phyloP scores from a whole-genome alignment of 164 flowering plant genomes.

The Stephania japonica region DNA sequence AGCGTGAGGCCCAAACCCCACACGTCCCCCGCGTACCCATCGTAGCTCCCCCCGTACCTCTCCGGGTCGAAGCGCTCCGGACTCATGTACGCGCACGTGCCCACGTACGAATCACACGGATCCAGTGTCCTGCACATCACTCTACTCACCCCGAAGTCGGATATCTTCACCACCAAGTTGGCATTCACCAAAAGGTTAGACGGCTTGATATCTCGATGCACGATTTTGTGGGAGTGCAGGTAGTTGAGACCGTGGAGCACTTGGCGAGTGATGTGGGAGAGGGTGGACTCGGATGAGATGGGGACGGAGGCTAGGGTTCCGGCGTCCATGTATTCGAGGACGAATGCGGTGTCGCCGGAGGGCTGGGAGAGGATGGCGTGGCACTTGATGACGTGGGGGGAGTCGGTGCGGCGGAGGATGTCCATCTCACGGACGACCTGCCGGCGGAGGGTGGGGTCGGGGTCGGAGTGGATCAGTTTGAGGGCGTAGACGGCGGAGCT shows the following conservation, averaged over 20 bases:
- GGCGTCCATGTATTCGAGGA: slow-evolving; percentile 67
- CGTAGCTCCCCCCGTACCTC: slow-evolving; percentile 45
- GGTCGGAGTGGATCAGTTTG: slow-evolving; percentile 44
- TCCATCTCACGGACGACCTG: slow-evolving; percentile 53
- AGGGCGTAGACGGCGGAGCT: slow-evolving; percentile 52
- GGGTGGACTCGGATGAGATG: slow-evolving; percentile 32
- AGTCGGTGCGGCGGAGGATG: slow-evolving; percentile 65
- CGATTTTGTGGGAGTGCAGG: slow-evolving; percentile 59
- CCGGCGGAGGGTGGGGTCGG: slow-evolving; percentile 43
- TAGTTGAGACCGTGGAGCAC: slow-evolving; percentile 54
- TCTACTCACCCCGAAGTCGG: slow-evolving; percentile 82
- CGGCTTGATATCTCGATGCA: slow-evolving; percentile 78
- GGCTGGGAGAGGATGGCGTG: slow-evolving; percentile 35
- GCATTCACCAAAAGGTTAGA: slow-evolving; percentile 52
- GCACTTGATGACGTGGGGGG: slow-evolving; percentile 48
- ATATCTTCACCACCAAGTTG: slow-evolving; percentile 54
- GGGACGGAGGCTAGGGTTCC: slow-evolving; percentile 47
- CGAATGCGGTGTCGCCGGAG: slow-evolving; percentile 43
- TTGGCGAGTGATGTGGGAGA: slow-evolving; percentile 46
- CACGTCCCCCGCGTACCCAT: slow-evolving; percentile 64
- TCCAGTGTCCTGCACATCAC: slow-evolving; percentile 59
- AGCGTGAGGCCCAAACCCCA: slow-evolving; percentile 80
- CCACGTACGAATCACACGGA: slow-evolving; percentile 71
- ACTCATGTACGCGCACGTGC: slow-evolving; percentile 87
- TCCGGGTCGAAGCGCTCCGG: slow-evolving; percentile 84